These are phyloP conservation scores for Tricholomella constricta DNA, from an alignment of 768 basidiomycete species.

Conservation along the genomic window DNA sequence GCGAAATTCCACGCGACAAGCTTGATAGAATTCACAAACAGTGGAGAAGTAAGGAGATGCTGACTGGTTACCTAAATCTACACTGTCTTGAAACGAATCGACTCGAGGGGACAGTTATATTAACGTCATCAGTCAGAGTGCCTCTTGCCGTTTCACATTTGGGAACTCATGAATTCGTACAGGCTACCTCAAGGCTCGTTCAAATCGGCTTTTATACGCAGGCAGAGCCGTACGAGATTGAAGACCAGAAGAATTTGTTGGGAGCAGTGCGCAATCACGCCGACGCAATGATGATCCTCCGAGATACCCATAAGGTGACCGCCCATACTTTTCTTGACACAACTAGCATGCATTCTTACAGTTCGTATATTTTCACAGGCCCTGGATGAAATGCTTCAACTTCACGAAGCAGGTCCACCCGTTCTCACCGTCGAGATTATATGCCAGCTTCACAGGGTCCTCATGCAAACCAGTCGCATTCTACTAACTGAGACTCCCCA, in stretches of 20 bases:
- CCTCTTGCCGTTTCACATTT: no score
- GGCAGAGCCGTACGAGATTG: neutral
- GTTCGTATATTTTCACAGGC: constrained; percentile 4
- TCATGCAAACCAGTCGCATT: constrained; percentile 14
- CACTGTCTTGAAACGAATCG: constrained; percentile 19
- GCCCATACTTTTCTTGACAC: neutral
- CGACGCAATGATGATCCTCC: constrained; percentile 16
- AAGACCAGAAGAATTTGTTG: neutral
- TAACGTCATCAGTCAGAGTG: constrained; percentile 12
- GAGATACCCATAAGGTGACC: constrained; percentile 19
- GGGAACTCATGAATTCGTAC: neutral
- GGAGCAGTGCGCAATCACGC: constrained; percentile 12
- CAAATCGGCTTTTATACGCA: constrained; percentile 13
- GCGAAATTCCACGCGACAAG: constrained; percentile 11
- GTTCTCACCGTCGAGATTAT: constrained; percentile 16
- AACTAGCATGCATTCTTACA: neutral
- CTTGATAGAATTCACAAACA: neutral
- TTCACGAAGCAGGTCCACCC: neutral
- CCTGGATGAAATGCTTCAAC: constrained; percentile 10
- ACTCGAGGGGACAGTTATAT: constrained; percentile 18
- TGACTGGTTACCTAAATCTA: constrained; percentile 10
- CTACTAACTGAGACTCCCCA: neutral
- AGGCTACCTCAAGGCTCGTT: constrained; percentile 11
- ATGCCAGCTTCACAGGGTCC: constrained; percentile 10
- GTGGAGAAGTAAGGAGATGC: constrained; percentile 6